These are phyloP conservation scores for Penicillium subrubescens DNA, from an alignment of 495 filamentous ascomycete genomes.

Conservation along the genomic window DNA sequence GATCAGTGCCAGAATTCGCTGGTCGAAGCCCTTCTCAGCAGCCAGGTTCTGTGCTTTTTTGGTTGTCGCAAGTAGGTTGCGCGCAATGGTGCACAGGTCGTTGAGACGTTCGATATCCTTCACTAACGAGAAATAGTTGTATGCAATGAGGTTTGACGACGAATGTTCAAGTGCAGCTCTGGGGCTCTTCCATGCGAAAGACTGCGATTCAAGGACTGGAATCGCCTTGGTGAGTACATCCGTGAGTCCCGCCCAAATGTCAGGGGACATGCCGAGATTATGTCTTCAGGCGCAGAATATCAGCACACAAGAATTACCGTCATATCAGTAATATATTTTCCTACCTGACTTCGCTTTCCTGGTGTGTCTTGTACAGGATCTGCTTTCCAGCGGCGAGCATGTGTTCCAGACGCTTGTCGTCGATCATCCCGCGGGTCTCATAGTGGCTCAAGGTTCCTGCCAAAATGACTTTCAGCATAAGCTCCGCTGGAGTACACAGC, in stretches of 20 bases:
- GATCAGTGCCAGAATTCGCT: slow-evolving; percentile 79
- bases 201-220: slow-evolving; percentile 63
- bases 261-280: slow-evolving; percentile 57
- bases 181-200: slow-evolving; percentile 60
- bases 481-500: slow-evolving; percentile 49
- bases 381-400: slow-evolving; percentile 54
- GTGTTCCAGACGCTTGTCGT: slow-evolving; percentile 52
- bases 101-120: slow-evolving; percentile 84
- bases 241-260: slow-evolving; percentile 71
- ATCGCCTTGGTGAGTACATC: slow-evolving; percentile 61
- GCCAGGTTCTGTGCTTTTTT: slow-evolving; percentile 86
- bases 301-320: neutral
- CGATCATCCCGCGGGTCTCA: slow-evolving; percentile 53
- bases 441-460: slow-evolving; percentile 53
- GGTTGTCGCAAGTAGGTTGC: slow-evolving; percentile 81
- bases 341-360: slow-evolving; percentile 54
- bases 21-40: slow-evolving; percentile 74
- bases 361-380: slow-evolving; percentile 53
- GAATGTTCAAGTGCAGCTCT: slow-evolving; percentile 55
- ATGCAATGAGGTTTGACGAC: slow-evolving; percentile 71
- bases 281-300: slow-evolving; percentile 24
- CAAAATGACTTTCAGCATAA: slow-evolving; percentile 52
- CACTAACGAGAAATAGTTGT: slow-evolving; percentile 71
- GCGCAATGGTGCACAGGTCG: slow-evolving; percentile 79
- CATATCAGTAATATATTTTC: neutral